A percentile compares a stretch with the other conserved stretches of the same genome.
Evolutionary conservation across 2,329 filamentous ascomycete genomes (phyloP).

Genomic region (Pseudogymnoascus pannorum): DNA sequence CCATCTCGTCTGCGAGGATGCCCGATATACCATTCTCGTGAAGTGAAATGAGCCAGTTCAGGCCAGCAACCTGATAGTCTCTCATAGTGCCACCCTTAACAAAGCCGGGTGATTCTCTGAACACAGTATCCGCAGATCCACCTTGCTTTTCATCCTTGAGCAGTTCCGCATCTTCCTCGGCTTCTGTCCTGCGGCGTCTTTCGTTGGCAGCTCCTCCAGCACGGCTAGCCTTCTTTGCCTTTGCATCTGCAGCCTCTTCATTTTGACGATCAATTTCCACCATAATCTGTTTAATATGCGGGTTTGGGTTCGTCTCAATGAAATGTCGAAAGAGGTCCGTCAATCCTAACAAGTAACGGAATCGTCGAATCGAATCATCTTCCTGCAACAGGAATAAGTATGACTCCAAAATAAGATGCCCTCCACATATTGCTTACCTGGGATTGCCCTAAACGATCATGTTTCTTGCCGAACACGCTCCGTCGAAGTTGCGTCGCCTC

Average conservation of each 20-base stretch:
- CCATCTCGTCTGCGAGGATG: slow-evolving; percentile 98
- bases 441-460: slow-evolving; percentile 82
- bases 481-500: slow-evolving; percentile 86
- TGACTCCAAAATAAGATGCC: not conserved
- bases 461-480: slow-evolving; percentile 91
- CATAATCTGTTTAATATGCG: slow-evolving; percentile 89
- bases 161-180: slow-evolving; percentile 92
- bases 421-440: slow-evolving; percentile 53
- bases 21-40: slow-evolving; percentile 99
- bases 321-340: slow-evolving; percentile 98
- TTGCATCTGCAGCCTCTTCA: slow-evolving; percentile 60
- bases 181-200: slow-evolving; percentile 81
- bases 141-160: slow-evolving; percentile 83
- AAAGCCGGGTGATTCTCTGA: slow-evolving; percentile 88
- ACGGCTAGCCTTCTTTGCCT: slow-evolving; percentile 62
- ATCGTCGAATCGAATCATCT: slow-evolving; percentile 89
- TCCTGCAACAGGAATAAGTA: slow-evolving; percentile 47
- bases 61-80: slow-evolving; percentile 89
- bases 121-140: slow-evolving; percentile 78
- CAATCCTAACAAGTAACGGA: slow-evolving; percentile 87
- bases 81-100: slow-evolving; percentile 81
- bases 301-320: slow-evolving; percentile 95
- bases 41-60: slow-evolving; percentile 96
- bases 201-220: slow-evolving; percentile 78
- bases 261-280: slow-evolving; percentile 92